Conservation (phyloP, 768 basidiomycete species). For the Rhodotorula graminis region DNA sequence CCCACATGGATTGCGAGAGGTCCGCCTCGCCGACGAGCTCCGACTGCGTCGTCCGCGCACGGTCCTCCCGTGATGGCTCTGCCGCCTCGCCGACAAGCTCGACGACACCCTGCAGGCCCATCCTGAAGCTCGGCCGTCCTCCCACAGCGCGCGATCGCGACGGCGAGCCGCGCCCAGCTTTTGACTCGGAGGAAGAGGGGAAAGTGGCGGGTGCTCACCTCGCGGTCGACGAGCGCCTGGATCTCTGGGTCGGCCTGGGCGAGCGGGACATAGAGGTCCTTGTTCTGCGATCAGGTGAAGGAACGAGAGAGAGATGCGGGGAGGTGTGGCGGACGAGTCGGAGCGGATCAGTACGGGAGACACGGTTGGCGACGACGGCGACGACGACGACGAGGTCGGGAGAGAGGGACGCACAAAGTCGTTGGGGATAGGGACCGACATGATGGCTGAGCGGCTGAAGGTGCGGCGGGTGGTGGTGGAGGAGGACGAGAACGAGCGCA, state of each 20-base stretch:
- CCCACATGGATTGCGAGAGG: no score
- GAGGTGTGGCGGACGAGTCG: neutral
- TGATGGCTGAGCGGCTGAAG: neutral
- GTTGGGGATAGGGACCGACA: slow-evolving; percentile 48
- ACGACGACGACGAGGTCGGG: neutral
- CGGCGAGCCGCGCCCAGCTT: neutral
- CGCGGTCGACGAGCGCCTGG: slow-evolving; percentile 84
- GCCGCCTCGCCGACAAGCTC: no score
- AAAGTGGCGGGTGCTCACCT: slow-evolving; percentile 25
- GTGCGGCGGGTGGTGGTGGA: neutral
- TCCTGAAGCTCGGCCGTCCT: no score
- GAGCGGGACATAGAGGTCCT: slow-evolving; percentile 77
- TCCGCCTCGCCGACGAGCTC: no score
- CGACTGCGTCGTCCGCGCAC: no score
- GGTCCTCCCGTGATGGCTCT: no score
- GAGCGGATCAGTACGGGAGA: neutral
- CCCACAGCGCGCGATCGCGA: no score
- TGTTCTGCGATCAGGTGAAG: slow-evolving; percentile 60
- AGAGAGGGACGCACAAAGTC: slow-evolving; percentile 46
- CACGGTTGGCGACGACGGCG: neutral
- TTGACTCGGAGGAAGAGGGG: neutral
- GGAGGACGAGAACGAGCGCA: slow-evolving; percentile 2
- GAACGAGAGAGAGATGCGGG: no score
- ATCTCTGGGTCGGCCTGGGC: slow-evolving; percentile 90
- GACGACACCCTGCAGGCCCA: no score